These are phyloP conservation scores for Tuber melanosporum DNA, from an alignment of 495 filamentous ascomycete species.

Conservation along the genomic window DNA sequence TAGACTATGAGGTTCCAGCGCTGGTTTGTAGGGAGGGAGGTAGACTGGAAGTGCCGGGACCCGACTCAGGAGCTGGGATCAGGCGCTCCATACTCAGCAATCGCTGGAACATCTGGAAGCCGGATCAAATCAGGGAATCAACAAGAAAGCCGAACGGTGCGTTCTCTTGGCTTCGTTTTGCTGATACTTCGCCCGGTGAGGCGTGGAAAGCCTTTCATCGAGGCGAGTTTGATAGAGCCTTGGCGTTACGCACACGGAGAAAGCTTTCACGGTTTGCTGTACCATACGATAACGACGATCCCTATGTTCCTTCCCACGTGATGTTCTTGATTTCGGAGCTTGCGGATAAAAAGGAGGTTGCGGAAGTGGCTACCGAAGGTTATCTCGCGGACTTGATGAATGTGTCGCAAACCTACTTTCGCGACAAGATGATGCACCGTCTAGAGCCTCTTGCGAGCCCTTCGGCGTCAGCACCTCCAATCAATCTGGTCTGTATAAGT, in stretches of 20 bases:
- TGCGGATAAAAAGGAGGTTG: slow-evolving; percentile 58
- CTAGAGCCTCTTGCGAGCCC: slow-evolving; percentile 76
- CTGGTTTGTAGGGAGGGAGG: slow-evolving; percentile 71
- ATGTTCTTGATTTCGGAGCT: slow-evolving; percentile 73
- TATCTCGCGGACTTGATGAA: slow-evolving; percentile 69
- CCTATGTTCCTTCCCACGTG: slow-evolving; percentile 61
- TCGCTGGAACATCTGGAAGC: slow-evolving; percentile 81
- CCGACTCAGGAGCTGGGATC: slow-evolving; percentile 73
- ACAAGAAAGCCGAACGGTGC: slow-evolving; percentile 51
- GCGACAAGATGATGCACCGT: slow-evolving; percentile 60
- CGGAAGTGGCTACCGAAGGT: slow-evolving; percentile 66
- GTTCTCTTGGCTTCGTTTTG: slow-evolving; percentile 89
- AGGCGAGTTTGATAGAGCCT: slow-evolving; percentile 49
- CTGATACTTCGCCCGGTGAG: slow-evolving; percentile 68
- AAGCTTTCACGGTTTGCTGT: slow-evolving; percentile 47
- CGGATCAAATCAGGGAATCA: slow-evolving; percentile 64
- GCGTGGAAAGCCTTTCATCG: slow-evolving; percentile 59
- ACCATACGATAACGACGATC: slow-evolving; percentile 56
- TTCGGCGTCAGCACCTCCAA: slow-evolving; percentile 76
- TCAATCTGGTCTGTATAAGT: slow-evolving; percentile 68
- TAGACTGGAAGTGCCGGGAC: slow-evolving; percentile 67
- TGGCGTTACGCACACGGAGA: slow-evolving; percentile 15
- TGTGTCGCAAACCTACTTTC: slow-evolving; percentile 61
- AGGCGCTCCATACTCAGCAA: slow-evolving; percentile 64
- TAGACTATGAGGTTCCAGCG: slow-evolving; percentile 75